phyloP scores from a whole-genome alignment of 768 basidiomycete genomes.

The Fistulinella prunicolor region DNA sequence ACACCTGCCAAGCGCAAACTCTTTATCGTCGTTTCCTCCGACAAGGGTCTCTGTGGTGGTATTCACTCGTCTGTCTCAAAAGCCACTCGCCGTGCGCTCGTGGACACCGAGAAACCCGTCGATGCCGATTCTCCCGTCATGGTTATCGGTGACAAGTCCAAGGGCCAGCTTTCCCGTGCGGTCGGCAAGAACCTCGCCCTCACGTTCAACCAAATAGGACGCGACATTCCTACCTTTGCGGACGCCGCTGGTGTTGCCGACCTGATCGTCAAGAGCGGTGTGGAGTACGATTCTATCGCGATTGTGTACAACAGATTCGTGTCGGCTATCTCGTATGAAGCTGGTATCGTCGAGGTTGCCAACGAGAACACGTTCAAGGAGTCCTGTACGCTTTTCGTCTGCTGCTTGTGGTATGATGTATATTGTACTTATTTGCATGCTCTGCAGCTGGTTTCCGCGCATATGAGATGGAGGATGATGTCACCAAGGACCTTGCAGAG shows the following conservation, averaged over 20 bases:
- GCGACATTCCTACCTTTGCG: constrained; percentile 95
- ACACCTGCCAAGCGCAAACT: constrained; percentile 73
- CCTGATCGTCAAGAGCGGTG: constrained; percentile 79
- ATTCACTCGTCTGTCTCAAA: constrained; percentile 97
- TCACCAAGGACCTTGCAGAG: constrained; percentile 88
- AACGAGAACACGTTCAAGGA: constrained; percentile 79
- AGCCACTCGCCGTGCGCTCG: constrained; percentile 72
- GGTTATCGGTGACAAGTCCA: constrained; percentile 96
- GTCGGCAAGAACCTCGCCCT: constrained; percentile 65
- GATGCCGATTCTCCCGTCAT: constrained; percentile 68
- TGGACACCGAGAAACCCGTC: constrained; percentile 46
- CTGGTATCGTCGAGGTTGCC: constrained; percentile 71
- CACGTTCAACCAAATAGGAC: constrained; percentile 97
- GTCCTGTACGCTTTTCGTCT: constrained; percentile 54
- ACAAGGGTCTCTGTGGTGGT: constrained; percentile 99
- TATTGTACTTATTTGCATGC: background rate
- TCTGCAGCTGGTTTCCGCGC: constrained; percentile 78
- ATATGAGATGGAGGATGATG: constrained; percentile 98
- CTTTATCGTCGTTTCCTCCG: constrained; percentile 92
- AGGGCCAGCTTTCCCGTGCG: constrained; percentile 79
- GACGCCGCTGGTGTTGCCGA: constrained; percentile 95
- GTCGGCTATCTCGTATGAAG: constrained; percentile 88
- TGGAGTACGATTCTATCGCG: constrained; percentile 82
- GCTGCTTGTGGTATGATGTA: background rate
- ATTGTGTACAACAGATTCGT: constrained; percentile 84